Evolutionary conservation across 116 monocot genomes (phyloP).

Genomic region (Iris pallida): DNA sequence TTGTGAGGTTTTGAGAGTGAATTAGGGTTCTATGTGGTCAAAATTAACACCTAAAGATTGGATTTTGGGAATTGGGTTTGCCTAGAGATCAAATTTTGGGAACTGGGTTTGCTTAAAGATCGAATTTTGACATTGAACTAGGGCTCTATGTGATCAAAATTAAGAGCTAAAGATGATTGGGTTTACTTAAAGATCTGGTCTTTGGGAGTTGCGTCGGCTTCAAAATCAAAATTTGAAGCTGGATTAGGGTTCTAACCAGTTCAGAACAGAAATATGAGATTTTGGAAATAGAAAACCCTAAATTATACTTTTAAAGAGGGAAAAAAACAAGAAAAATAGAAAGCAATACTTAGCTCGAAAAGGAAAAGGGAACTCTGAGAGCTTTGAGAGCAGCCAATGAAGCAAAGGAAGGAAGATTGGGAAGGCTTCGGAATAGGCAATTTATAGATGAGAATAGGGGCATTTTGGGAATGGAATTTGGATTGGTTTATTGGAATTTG

Average conservation of each 20-base stretch:
- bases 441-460: slow-evolving; percentile 28
- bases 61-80: slow-evolving; percentile 3
- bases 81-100: no score
- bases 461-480: slow-evolving; percentile 14
- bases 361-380: not conserved
- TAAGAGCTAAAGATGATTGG: no score
- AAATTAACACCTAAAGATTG: not conserved
- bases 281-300: not conserved
- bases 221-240: no score
- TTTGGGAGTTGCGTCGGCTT: no score
- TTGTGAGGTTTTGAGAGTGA: no score
- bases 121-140: no score
- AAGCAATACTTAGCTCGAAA: slow-evolving; percentile 22
- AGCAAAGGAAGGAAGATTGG: slow-evolving; percentile 2
- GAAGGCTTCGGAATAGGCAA: not conserved
- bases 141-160: no score
- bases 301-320: not conserved
- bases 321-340: not conserved
- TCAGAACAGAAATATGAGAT: not conserved
- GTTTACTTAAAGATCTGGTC: no score
- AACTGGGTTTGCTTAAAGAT: no score
- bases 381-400: not conserved
- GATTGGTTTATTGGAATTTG: not conserved
- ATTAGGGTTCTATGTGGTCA: no score
- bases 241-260: no score